Percentiles rank a stretch among this genome's conserved stretches.
Conservation (phyloP, 1,139 yeast genomes). For the Candida neerlandica region DNA sequence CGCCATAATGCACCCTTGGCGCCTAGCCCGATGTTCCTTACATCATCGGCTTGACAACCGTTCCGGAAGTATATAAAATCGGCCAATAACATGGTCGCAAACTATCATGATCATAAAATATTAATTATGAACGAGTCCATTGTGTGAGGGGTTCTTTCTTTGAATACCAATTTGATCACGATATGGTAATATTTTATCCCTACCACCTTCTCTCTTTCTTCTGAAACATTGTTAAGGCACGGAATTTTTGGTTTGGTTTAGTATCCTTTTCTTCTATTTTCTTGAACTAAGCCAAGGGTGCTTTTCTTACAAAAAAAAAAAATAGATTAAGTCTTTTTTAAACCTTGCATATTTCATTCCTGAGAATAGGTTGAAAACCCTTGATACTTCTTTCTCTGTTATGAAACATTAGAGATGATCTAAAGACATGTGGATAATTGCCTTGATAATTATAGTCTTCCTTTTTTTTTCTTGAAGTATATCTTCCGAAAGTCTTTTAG, state of each 20-base stretch:
- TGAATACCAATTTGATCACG: no score
- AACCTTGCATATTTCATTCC: neutral
- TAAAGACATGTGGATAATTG: neutral
- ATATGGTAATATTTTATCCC: neutral
- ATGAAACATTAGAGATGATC: neutral
- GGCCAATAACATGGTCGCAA: neutral
- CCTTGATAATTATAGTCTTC: neutral
- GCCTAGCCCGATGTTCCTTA: neutral
- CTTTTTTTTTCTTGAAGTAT: neutral
- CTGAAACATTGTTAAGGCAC: neutral
- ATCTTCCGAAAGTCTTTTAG: neutral
- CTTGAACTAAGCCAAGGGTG: neutral
- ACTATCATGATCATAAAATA: neutral
- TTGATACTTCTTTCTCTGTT: neutral
- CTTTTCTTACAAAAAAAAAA: neutral
- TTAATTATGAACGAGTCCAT: neutral
- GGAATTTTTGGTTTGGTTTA: neutral
- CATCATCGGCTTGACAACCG: slow-evolving; percentile 4
- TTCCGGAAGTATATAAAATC: neutral
- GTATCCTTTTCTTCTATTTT: neutral
- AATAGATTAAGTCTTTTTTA: neutral
- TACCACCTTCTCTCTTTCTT: neutral
- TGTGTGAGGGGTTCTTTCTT: no score
- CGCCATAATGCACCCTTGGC: neutral
- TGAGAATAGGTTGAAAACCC: neutral